Conservation (phyloP, 208 protist genomes). For the Acanthamoeba rhysodes region DNA sequence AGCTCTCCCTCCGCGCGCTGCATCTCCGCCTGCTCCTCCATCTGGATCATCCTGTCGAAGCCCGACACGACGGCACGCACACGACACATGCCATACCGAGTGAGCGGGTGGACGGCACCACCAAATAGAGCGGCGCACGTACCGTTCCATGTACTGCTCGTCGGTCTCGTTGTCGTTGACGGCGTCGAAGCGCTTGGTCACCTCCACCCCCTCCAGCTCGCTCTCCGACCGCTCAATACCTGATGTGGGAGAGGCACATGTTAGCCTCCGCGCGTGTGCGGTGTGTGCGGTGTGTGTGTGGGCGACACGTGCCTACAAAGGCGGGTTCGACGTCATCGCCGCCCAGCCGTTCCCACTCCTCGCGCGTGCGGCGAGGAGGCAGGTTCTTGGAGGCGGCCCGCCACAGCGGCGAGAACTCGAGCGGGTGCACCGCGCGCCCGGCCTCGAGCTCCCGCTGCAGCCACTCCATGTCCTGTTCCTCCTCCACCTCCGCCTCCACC, state of each 20-base stretch:
- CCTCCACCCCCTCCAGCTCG: constrained; percentile 33
- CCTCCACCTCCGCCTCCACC: not conserved
- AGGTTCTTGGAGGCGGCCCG: constrained; percentile 21
- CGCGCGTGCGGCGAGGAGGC: not conserved
- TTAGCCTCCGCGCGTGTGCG: not conserved
- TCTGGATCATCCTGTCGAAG: not conserved
- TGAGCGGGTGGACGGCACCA: not conserved
- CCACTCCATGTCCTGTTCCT: not conserved
- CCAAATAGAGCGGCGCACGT: not conserved
- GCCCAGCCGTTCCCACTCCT: constrained; percentile 25
- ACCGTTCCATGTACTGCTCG: constrained; percentile 61
- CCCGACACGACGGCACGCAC: no score
- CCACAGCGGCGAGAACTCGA: constrained; percentile 59
- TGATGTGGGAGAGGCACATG: not conserved
- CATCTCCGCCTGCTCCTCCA: not conserved
- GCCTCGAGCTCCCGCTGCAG: not conserved
- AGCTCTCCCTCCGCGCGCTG: not conserved
- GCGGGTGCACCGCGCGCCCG: not conserved
- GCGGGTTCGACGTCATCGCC: not conserved
- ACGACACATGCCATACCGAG: no score
- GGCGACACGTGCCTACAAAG: not conserved
- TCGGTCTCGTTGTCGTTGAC: constrained; percentile 7
- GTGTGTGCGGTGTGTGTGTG: not conserved
- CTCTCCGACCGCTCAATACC: constrained; percentile 6
- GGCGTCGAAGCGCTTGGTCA: not conserved